phyloP scores from a whole-genome alignment of 306 rosid genomes.

The Phaseolus lunatus region DNA sequence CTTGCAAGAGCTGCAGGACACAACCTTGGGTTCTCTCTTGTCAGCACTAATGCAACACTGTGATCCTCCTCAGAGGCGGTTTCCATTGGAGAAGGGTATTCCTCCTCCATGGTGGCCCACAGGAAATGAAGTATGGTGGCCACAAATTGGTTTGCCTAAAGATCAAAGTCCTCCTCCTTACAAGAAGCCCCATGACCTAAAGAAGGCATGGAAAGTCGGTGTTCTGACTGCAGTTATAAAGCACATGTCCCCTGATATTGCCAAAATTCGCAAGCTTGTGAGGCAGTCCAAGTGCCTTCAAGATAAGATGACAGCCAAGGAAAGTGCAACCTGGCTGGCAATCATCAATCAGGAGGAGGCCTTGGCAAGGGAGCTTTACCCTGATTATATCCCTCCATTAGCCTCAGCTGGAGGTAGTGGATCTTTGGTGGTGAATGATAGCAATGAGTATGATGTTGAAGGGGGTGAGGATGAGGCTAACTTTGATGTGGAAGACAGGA shows the following conservation, averaged over 20 bases:
- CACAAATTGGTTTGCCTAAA: constrained; percentile 63
- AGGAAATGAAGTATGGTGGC: constrained; percentile 87
- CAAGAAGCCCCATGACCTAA: constrained; percentile 82
- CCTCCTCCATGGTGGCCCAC: constrained; percentile 93
- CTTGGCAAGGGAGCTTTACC: constrained; percentile 69
- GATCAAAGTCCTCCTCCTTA: constrained; percentile 82
- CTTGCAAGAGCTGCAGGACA: constrained; percentile 85
- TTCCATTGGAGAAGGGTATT: constrained; percentile 80
- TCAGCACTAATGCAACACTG: constrained; percentile 72
- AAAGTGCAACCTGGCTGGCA: constrained; percentile 87
- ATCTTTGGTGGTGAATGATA: constrained; percentile 57
- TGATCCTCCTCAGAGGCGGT: constrained; percentile 68
- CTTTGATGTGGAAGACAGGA: constrained; percentile 62
- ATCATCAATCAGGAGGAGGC: constrained; percentile 80
- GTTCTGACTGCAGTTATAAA: constrained; percentile 83
- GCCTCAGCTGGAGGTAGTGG: constrained; percentile 66
- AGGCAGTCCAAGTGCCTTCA: constrained; percentile 83
- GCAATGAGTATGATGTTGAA: constrained; percentile 79
- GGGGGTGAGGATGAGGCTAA: constrained; percentile 64
- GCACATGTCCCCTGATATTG: constrained; percentile 83
- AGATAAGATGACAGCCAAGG: constrained; percentile 91
- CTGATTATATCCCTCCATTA: constrained; percentile 60
- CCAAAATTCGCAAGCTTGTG: constrained; percentile 82
- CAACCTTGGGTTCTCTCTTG: constrained; percentile 81
- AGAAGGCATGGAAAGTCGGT: constrained; percentile 61